Conservation (phyloP, 2,329 filamentous ascomycete species). For the Aspergillus chevalieri region DNA sequence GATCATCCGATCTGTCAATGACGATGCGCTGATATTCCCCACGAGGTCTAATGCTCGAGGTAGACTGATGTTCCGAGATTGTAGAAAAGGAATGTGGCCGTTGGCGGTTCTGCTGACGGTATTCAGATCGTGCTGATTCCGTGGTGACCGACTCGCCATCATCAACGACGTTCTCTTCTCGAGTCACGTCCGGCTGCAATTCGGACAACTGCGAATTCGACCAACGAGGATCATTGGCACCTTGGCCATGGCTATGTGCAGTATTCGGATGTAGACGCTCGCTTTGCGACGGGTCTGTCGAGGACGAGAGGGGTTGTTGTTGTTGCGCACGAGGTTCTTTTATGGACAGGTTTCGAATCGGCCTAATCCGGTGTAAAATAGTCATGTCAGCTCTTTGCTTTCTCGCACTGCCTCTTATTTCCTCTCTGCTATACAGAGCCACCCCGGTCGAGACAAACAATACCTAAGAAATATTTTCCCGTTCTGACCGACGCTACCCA, state of each 20-base stretch:
- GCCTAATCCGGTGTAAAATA: conserved; percentile 16
- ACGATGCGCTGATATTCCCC: conserved; percentile 68
- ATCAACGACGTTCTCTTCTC: conserved; percentile 17
- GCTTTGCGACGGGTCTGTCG: conserved; percentile 55
- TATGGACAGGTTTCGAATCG: conserved; percentile 30
- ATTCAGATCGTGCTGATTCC: conserved; percentile 17
- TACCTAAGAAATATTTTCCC: conserved; percentile 78
- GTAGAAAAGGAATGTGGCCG: conserved; percentile 74
- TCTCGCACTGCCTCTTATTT: background rate
- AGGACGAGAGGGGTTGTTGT: conserved; percentile 27
- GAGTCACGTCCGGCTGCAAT: conserved; percentile 22
- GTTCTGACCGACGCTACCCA: conserved; percentile 76
- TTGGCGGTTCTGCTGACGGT: conserved; percentile 38
- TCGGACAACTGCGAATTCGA: conserved; percentile 39
- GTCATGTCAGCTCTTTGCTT: conserved; percentile 5
- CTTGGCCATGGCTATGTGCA: conserved; percentile 24
- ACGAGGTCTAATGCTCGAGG: conserved; percentile 39
- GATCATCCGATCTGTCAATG: conserved; percentile 64
- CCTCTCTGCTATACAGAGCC: background rate
- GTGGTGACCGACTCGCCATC: conserved; percentile 18
- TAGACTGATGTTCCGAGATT: conserved; percentile 55
- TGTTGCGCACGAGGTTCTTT: conserved; percentile 24
- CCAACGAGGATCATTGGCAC: conserved; percentile 31
- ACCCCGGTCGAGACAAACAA: conserved; percentile 21
- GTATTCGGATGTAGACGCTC: conserved; percentile 44